A percentile compares a stretch with the other conserved stretches of the same genome.
Conservation (phyloP, 1,284 basidiomycete species). For the Marasmius fiardii region DNA sequence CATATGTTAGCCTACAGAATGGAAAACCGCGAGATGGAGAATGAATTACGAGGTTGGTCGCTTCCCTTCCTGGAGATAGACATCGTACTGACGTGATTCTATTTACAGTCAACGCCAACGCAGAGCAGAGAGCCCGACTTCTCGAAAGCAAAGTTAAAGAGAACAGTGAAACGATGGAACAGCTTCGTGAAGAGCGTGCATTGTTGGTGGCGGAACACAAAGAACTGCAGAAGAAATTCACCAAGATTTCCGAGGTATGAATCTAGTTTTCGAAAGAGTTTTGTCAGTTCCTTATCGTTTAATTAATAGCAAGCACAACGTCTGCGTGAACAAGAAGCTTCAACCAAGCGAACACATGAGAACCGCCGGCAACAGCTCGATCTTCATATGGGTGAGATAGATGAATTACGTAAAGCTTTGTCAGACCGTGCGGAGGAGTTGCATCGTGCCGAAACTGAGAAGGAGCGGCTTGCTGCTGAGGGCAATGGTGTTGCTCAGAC, state of each 20-base stretch:
- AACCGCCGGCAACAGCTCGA: constrained; percentile 70
- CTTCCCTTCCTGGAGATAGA: not conserved
- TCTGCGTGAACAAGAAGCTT: constrained; percentile 55
- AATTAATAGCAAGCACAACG: constrained; percentile 49
- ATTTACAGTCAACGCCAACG: constrained; percentile 46
- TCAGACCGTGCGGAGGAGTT: constrained; percentile 63
- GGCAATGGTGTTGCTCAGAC: constrained; percentile 59
- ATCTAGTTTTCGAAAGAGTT: not conserved
- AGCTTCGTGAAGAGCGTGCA: constrained; percentile 70
- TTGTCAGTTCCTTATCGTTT: constrained; percentile 1
- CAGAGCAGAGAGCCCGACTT: constrained; percentile 65
- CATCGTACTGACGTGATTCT: not conserved
- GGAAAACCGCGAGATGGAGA: constrained; percentile 13
- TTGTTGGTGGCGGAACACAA: constrained; percentile 65
- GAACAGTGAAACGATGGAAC: constrained; percentile 65
- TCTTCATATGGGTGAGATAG: constrained; percentile 64
- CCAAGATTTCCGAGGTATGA: constrained; percentile 63
- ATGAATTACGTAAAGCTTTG: constrained; percentile 64
- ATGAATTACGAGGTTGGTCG: constrained; percentile 10
- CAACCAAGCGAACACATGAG: constrained; percentile 67
- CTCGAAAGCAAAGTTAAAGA: constrained; percentile 62
- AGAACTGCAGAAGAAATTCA: constrained; percentile 60
- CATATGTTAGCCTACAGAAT: constrained; percentile 31
- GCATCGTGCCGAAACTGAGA: constrained; percentile 56
- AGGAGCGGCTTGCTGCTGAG: constrained; percentile 56